Conservation (phyloP, 129 eudicot genomes). For the Centaurea solstitialis region DNA sequence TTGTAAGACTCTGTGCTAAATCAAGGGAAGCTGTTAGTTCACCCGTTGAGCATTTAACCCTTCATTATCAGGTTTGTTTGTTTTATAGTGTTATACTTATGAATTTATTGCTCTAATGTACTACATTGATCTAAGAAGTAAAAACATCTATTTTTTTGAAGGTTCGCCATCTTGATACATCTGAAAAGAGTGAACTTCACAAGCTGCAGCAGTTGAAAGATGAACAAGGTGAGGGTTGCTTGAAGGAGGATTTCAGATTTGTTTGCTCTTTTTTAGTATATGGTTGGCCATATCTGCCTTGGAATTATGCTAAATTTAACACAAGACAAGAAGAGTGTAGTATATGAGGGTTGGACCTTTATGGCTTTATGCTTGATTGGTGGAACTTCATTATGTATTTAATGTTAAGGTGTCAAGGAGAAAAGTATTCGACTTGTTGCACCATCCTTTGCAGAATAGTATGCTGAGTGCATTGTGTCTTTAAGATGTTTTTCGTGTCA, state of each 20-base stretch:
- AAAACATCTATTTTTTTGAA: conserved; percentile 18
- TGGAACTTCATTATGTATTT: neutral
- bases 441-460: neutral
- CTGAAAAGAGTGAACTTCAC: conserved; percentile 97
- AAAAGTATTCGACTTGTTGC: neutral
- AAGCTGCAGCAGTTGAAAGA: conserved; percentile 93
- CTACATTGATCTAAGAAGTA: neutral
- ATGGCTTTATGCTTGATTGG: neutral
- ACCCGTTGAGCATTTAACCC: conserved; percentile 93
- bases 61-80: conserved; percentile 84
- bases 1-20: conserved; percentile 93
- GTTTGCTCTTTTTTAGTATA: neutral
- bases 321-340: no score
- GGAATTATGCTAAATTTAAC: neutral
- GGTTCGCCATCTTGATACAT: conserved; percentile 96
- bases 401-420: neutral
- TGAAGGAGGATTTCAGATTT: neutral
- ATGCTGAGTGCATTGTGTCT: neutral
- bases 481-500: neutral
- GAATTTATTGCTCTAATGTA: neutral
- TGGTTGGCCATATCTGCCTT: neutral
- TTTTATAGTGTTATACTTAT: neutral
- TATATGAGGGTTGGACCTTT: neutral
- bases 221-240: conserved; percentile 67
- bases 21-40: conserved; percentile 99